Base-by-base conservation (phyloP, 2,329 filamentous ascomycete species). In the Neopestalotiopsis sp. region DNA sequence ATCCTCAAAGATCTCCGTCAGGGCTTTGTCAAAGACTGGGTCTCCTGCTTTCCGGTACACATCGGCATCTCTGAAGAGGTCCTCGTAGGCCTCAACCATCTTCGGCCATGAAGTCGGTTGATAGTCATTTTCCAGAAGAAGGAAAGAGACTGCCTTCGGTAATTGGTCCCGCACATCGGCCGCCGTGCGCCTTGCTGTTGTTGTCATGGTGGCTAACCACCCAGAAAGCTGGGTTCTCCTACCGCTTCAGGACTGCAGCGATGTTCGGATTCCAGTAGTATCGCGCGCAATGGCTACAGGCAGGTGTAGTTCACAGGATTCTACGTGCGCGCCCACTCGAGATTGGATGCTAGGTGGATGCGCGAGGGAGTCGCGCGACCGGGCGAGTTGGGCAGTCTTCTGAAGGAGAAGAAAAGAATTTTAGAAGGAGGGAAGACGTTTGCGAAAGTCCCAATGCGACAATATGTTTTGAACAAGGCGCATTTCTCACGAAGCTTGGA, bases 11-110 rank as follows among this genome's bases (percentile, higher is more conserved):
- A 71, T 64, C 24, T 69, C 67, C 12, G 42, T 32, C 24, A 76
- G 58, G 7, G 71, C 58, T 9, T 67, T 53, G 3, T 70, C 56
- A 42, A 75, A 78, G 58, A 72, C 74, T 7, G 74, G 65, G 6
- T 74, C 71, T 17, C 76, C 76, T 14, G 61, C 62, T 28, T 74
- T 68, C 68, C 78, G 76, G 1, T 67, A 58, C 12, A 70, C 49
- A 12, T 76, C 59, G 28, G 75, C 75, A 17, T 74, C 72, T 4
- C 12, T 10, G 12, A 40, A 34, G 10, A 62, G n/a, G 13, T 38
- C 30, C 17, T n/a, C 32, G 5, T n/a, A 34, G 14, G 9, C 28
- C 17, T 12, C 59, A 20, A 62, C 32, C 30, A 5, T 7, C 32
- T 10, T 14, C 13, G n/a, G n/a, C 59, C 59, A 62, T 13, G 57